These are phyloP conservation scores for Phytophthora constricta DNA, from an alignment of 352 stramenopile genomes.

Conservation along the genomic window DNA sequence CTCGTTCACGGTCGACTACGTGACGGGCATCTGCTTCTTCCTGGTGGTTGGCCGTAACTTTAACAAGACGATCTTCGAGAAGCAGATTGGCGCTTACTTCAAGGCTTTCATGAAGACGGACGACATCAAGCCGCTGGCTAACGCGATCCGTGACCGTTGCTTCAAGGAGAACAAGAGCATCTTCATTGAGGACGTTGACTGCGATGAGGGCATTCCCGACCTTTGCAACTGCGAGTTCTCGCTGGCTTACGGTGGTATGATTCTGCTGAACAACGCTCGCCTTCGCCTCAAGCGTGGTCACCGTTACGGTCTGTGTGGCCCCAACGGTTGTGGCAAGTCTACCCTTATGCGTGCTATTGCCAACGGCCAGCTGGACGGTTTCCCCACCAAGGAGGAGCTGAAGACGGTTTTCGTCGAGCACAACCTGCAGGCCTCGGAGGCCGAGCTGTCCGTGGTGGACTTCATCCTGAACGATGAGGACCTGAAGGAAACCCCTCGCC, in stretches of 20 bases:
- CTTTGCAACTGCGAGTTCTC: constrained; percentile 99
- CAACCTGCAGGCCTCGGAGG: constrained; percentile 94
- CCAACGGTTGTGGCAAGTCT: constrained; percentile 94
- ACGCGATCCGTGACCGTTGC: constrained; percentile 84
- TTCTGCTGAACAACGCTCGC: constrained; percentile 92
- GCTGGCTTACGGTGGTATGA: constrained; percentile 95
- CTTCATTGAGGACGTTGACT: constrained; percentile 96
- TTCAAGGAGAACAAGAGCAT: constrained; percentile 92
- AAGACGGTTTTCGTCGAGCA: constrained; percentile 97
- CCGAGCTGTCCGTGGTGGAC: constrained; percentile 84
- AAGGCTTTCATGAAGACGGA: constrained; percentile 76
- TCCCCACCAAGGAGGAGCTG: constrained; percentile 95
- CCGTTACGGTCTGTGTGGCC: constrained; percentile 95
- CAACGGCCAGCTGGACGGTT: constrained; percentile 96
- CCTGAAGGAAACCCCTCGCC: constrained; percentile 87
- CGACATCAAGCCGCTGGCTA: constrained; percentile 70
- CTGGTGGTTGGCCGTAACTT: constrained; percentile 93
- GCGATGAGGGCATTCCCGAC: constrained; percentile 96
- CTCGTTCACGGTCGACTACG: constrained; percentile 91
- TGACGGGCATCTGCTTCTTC: constrained; percentile 86
- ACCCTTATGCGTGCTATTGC: constrained; percentile 97
- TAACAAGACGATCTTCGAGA: constrained; percentile 94
- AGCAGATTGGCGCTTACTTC: constrained; percentile 92
- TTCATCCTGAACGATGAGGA: constrained; percentile 91
- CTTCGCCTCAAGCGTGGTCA: constrained; percentile 92